Base-by-base conservation (phyloP, 2,329 filamentous ascomycete species). In the Thelonectria olida region DNA sequence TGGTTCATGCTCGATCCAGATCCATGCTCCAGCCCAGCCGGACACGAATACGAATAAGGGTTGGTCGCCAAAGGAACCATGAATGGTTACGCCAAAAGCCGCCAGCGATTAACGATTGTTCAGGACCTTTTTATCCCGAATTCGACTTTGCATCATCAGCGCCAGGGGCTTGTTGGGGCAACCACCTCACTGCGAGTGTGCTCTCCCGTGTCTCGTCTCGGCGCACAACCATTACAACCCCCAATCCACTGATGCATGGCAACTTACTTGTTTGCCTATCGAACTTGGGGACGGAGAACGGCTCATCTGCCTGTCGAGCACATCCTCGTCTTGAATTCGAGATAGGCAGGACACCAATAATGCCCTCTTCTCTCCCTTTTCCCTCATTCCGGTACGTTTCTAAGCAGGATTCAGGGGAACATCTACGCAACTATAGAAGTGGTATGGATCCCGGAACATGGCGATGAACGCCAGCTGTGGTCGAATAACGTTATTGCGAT, bases 41-140 rank as follows among this genome's bases (percentile, higher is more conserved):
- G 62, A 69, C 62, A 66, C 68, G 68, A 69, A 70, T 65, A 70
- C 68, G 68, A 68, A 64, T 45, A 61, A 57, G 50, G 52, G n/a
- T 19, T 19, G 12, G 25, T 41, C 38, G 20, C 45, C 22, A 20
- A 58, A 47, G 20, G 48, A 34, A 41, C 42, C 9, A 28, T 10
- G 12, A 50, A 4, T 12, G 42, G 5, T 23, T 39, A 28, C 51
- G 25, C 25, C 23, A 48, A 28, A 23, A 23, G 44, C 44, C 44
- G 36, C 44, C 28, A 54, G 27, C 57, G 50, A 54, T 59, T 59
- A 50, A 50, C 28, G 25, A 39, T 47, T 19, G 17, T 28, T 8
- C 36, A 39, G 42, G 27, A 34, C 36, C 49, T 20, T 42, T 44
- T 45, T 48, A 34, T 62, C 28, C 59, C 54, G 60, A 59, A 62